These are phyloP conservation scores for Fusarium nanum DNA, from an alignment of 2,329 filamentous ascomycete species.

Conservation along the genomic window DNA sequence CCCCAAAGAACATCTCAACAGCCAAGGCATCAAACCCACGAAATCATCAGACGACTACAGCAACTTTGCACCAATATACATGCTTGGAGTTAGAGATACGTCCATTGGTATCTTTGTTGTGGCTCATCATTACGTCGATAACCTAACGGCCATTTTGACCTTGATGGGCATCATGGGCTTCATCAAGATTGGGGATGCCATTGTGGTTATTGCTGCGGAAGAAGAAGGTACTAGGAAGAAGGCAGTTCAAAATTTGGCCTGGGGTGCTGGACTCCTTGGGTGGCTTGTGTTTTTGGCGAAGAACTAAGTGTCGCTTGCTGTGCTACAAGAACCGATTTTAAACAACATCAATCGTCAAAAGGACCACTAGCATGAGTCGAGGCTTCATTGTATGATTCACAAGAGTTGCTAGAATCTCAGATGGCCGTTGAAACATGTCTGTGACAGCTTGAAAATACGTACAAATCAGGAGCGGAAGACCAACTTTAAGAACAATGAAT, in stretches of 20 bases:
- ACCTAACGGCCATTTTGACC: background rate
- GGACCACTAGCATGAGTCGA: background rate
- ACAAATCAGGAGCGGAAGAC: too few species aligned
- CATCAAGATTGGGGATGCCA: background rate
- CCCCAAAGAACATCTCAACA: background rate
- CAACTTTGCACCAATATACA: background rate
- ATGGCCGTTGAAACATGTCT: too few species aligned
- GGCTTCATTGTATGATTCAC: background rate
- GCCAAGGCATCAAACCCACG: background rate
- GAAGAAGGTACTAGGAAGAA: background rate
- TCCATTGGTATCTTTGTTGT: background rate
- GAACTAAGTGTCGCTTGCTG: background rate
- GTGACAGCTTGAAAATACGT: too few species aligned
- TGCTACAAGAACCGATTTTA: background rate
- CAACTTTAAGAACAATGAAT: too few species aligned
- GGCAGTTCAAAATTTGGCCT: background rate
- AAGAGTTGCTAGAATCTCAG: too few species aligned
- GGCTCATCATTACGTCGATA: background rate
- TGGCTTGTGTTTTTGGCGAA: background rate
- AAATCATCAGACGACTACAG: background rate
- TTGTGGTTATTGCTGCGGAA: background rate
- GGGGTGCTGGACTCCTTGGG: background rate
- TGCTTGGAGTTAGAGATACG: background rate
- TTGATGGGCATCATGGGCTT: constrained; percentile 1
- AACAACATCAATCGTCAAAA: background rate